phyloP scores from a whole-genome alignment of 2,329 filamentous ascomycete genomes.

The Botrytis aclada region DNA sequence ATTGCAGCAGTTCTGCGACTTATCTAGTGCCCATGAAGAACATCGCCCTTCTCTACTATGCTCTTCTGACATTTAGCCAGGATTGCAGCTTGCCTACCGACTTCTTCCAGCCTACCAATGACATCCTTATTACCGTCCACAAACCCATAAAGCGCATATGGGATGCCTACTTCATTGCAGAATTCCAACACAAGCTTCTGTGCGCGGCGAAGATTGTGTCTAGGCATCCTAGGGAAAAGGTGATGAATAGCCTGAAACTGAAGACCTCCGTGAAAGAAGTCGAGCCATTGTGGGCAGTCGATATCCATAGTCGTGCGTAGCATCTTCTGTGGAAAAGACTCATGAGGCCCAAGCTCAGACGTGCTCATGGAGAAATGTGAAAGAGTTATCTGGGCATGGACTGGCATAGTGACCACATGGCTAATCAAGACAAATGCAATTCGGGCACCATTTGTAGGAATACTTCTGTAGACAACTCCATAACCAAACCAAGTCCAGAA shows the following conservation, averaged over 20 bases:
- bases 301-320: constrained; percentile 92
- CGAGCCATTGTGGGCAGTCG: constrained; percentile 82
- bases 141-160: constrained; percentile 84
- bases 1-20: background rate
- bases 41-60: constrained; percentile 36
- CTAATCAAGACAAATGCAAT: constrained; percentile 75
- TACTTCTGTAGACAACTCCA: constrained; percentile 67
- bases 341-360: constrained; percentile 74
- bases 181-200: constrained; percentile 78
- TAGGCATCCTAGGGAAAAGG: constrained; percentile 76
- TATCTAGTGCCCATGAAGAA: constrained; percentile 27
- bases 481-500: constrained; percentile 92
- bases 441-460: constrained; percentile 67
- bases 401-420: constrained; percentile 74
- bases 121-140: constrained; percentile 80
- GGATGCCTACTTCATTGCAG: constrained; percentile 76
- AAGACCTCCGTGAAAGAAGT: constrained; percentile 83
- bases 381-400: constrained; percentile 87
- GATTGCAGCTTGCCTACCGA: constrained; percentile 75
- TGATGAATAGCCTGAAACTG: constrained; percentile 91
- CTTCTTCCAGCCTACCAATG: constrained; percentile 70
- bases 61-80: constrained; percentile 68
- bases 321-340: constrained; percentile 89
- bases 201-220: constrained; percentile 74
- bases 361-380: constrained; percentile 95